Base-by-base conservation (phyloP, 2,329 filamentous ascomycete species). In the Metarhizium guizhouense region DNA sequence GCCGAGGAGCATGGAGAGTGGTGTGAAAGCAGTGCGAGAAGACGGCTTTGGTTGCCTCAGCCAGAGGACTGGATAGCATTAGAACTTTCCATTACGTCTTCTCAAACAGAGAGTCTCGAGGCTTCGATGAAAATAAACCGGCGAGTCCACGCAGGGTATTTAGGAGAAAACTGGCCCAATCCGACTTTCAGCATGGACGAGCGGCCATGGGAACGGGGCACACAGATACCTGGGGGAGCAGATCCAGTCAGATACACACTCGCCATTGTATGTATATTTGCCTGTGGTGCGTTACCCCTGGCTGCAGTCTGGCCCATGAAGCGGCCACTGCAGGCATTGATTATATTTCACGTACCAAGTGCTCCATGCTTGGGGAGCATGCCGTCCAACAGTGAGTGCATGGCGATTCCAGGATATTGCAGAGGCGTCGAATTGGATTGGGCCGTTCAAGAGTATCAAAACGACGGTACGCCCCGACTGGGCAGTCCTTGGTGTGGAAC, bases 111-210 rank as follows among this genome's bases (percentile, higher is more conserved):
- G 6, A 13, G 36, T 45, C 18, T n/a, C 36, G n/a, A 18, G 42
- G 6, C 29, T 4, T 20, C 45, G 16, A 20, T 36, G 43, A 36
- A 25, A 47, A 29, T 38, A 16, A 34, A 50, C 50, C 20, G 53
- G 51, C 43, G 20, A 55, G 56, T 20, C 16, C n/a, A 45, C 16
- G 45, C 6, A 45, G 45, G 42, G 20, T 54, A 54, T 58, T 56
- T 56, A 51, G 51, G 36, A 36, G 45, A 55, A 18, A 20, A 18
- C 14, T 32, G 14, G 30, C 32, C 43, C 14, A 48, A 30, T 54
- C 4, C 36, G 32, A 11, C 6, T 54, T 14, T 13, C 10, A 10
- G 25, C n/a, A 49, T 43, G 25, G 8, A 43, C 20, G 42, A 32
- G 34, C 14, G 30, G 29, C 10, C 43, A 38, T 11, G 10, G 54